A percentile compares a stretch with the other conserved stretches of the same genome.
These are phyloP conservation scores for Hibiscus trionum DNA, from an alignment of 345 rosid genomes.

Conservation along the genomic window DNA sequence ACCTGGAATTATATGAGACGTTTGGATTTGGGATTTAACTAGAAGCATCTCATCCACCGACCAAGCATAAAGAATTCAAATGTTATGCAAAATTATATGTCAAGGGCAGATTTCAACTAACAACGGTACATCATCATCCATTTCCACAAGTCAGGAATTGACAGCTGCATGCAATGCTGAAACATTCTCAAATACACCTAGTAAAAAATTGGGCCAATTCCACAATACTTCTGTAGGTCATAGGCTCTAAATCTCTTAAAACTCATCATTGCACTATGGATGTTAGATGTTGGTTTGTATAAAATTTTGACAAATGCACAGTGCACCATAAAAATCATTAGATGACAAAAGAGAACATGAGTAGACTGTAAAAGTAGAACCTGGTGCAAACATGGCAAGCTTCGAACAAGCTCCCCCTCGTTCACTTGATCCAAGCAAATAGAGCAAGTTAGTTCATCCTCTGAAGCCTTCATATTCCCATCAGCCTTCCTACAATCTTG, in stretches of 20 bases:
- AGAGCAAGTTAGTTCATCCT: conserved; percentile 57
- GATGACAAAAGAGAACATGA: background rate
- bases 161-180: background rate
- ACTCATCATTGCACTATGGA: background rate
- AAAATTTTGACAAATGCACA: background rate
- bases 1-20: background rate
- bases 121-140: background rate
- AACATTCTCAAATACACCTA: background rate
- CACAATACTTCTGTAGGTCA: background rate
- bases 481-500: conserved; percentile 35
- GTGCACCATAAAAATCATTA: background rate
- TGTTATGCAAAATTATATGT: background rate
- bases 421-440: conserved; percentile 67
- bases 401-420: conserved; percentile 54
- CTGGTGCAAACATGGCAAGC: conserved; percentile 73
- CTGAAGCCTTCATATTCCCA: conserved; percentile 27
- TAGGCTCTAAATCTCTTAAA: background rate
- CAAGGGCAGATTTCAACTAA: background rate
- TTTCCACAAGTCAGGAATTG: background rate
- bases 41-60: background rate
- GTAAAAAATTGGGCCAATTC: background rate
- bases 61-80: background rate
- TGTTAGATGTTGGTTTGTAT: background rate
- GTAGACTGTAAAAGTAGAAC: conserved; percentile 18
- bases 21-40: background rate